These are phyloP conservation scores for Populus hybrid DNA, from an alignment of 441 rosid genomes.

Conservation along the genomic window DNA sequence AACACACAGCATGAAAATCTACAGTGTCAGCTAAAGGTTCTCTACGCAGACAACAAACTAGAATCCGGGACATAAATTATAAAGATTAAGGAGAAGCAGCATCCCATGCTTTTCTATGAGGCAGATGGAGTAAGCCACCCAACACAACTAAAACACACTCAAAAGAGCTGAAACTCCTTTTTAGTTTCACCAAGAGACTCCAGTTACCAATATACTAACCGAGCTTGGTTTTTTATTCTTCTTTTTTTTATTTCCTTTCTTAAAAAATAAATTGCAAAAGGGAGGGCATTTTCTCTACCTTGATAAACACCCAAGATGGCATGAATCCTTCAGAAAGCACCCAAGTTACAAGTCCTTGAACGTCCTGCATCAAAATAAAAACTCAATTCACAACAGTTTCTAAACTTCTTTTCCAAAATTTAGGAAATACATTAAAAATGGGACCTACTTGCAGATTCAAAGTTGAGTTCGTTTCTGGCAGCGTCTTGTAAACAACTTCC, in stretches of 20 bases:
- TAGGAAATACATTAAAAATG: neutral
- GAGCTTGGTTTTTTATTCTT: neutral
- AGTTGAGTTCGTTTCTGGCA: conserved; percentile 58
- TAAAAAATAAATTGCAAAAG: neutral
- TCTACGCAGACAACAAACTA: neutral
- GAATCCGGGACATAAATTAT: neutral
- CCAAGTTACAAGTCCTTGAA: conserved; percentile 96
- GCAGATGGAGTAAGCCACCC: neutral
- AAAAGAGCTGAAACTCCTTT: neutral
- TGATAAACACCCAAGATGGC: conserved; percentile 94
- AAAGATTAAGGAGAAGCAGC: neutral
- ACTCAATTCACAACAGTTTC: conserved; percentile 1
- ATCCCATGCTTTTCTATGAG: neutral
- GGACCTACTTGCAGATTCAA: conserved; percentile 68
- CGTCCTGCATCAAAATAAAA: conserved; percentile 52
- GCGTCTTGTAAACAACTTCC: conserved; percentile 62
- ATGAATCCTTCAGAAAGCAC: conserved; percentile 89
- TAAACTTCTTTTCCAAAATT: neutral
- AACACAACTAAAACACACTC: neutral
- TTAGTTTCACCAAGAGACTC: neutral
- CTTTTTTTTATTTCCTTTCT: too few species aligned
- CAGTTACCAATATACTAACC: neutral
- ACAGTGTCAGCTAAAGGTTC: neutral
- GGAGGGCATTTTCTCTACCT: conserved; percentile 39
- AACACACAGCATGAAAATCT: neutral